Conservation (phyloP, 441 rosid species). For the Corymbia citriodora region DNA sequence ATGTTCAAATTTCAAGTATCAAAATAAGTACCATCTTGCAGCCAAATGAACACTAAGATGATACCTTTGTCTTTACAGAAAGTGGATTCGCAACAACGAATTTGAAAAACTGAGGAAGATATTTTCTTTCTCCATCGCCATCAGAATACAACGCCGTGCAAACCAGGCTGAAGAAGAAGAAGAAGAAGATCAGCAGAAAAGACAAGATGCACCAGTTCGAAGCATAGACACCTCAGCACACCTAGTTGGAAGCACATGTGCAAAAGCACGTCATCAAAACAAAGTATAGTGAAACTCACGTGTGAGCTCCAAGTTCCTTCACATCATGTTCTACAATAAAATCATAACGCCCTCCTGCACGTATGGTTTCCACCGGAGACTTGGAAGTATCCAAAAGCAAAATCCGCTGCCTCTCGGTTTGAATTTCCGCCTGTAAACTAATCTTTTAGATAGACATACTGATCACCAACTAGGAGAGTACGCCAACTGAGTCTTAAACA, state of each 20-base stretch:
- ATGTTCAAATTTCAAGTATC: not conserved
- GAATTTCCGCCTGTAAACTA: constrained; percentile 76
- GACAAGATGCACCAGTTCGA: not conserved
- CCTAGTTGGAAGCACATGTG: not conserved
- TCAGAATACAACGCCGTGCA: constrained; percentile 91
- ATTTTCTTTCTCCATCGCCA: constrained; percentile 82
- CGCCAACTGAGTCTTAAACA: not conserved
- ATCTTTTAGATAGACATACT: not conserved
- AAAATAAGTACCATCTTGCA: not conserved
- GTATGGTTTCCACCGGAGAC: constrained; percentile 78
- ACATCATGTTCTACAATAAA: constrained; percentile 97
- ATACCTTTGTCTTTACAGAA: constrained; percentile 92
- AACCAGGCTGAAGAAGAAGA: constrained; percentile 56
- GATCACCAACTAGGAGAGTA: not conserved
- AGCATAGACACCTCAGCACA: not conserved
- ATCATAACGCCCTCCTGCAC: constrained; percentile 93
- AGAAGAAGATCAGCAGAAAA: not conserved
- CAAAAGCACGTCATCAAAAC: not conserved
- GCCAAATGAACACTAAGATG: not conserved
- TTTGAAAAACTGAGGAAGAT: constrained; percentile 97
- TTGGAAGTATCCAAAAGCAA: constrained; percentile 84
- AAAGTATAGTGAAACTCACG: constrained; percentile 28
- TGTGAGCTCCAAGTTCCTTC: constrained; percentile 99
- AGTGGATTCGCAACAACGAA: constrained; percentile 87
- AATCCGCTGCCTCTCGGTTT: constrained; percentile 92